These are phyloP conservation scores for Casuarina cunninghamiana DNA, from an alignment of 306 rosid genomes.

Conservation along the genomic window DNA sequence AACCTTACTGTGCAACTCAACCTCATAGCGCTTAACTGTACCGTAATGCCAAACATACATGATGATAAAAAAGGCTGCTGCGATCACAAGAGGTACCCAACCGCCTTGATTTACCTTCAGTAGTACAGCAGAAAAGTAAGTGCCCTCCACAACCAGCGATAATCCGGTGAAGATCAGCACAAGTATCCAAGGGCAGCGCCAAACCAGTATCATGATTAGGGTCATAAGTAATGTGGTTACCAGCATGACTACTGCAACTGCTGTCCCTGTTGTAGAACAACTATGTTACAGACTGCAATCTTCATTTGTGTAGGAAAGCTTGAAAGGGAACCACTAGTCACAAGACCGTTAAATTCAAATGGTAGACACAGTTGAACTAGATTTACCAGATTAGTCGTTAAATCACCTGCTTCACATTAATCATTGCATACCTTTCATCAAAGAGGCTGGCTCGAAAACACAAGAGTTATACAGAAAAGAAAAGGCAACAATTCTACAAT, in stretches of 20 bases:
- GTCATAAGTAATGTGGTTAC: slow-evolving; percentile 86
- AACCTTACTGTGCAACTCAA: slow-evolving; percentile 89
- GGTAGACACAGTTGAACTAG: background rate
- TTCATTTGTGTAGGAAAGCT: slow-evolving; percentile 5
- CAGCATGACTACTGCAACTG: slow-evolving; percentile 86
- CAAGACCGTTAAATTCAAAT: background rate
- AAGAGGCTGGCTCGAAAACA: background rate
- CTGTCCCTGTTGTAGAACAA: slow-evolving; percentile 75
- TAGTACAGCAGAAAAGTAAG: slow-evolving; percentile 83
- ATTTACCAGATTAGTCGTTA: background rate
- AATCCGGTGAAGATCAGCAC: slow-evolving; percentile 67
- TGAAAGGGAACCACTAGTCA: background rate
- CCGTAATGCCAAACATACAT: slow-evolving; percentile 98
- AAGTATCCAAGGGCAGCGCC: slow-evolving; percentile 93
- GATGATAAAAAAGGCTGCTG: slow-evolving; percentile 67
- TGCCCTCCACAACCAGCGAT: slow-evolving; percentile 75
- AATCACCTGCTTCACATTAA: background rate
- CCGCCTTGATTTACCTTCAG: slow-evolving; percentile 90
- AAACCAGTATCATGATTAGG: slow-evolving; percentile 85
- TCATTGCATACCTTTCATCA: background rate
- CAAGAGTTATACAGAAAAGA: background rate
- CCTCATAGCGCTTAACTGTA: slow-evolving; percentile 72
- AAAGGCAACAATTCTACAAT: background rate
- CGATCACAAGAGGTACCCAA: slow-evolving; percentile 93
- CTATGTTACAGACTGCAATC: slow-evolving; percentile 12